Conservation (phyloP, 441 rosid species). For the Populus hybrid region DNA sequence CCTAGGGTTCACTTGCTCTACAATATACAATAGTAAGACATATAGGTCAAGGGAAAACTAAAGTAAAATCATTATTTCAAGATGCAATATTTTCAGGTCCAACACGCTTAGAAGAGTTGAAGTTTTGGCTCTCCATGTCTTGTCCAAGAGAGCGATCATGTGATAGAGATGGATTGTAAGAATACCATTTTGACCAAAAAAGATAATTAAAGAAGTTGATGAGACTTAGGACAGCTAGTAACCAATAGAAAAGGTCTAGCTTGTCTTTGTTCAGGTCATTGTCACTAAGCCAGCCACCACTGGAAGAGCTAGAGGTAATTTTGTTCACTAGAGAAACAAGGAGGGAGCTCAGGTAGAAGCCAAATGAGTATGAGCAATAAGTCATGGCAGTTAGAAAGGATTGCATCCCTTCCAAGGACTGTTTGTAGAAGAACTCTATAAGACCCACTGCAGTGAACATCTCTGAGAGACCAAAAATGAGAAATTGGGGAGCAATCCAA, state of each 20-base stretch:
- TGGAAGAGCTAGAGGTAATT: slow-evolving; percentile 36
- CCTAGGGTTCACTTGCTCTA: background rate
- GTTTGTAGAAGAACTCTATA: slow-evolving; percentile 87
- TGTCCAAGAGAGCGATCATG: slow-evolving; percentile 25
- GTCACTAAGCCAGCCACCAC: slow-evolving; percentile 63
- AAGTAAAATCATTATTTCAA: background rate
- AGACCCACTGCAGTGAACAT: slow-evolving; percentile 91
- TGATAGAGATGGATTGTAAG: slow-evolving; percentile 22
- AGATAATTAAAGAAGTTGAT: slow-evolving; percentile 66
- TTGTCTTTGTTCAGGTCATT: slow-evolving; percentile 69
- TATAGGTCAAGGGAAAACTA: background rate
- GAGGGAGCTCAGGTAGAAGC: slow-evolving; percentile 74
- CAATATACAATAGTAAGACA: background rate
- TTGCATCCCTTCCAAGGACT: slow-evolving; percentile 75
- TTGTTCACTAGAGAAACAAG: slow-evolving; percentile 73
- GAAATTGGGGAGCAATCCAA: slow-evolving; percentile 83
- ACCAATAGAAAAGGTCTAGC: slow-evolving; percentile 75
- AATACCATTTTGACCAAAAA: slow-evolving; percentile 62
- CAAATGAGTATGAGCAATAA: slow-evolving; percentile 81
- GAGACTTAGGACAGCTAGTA: slow-evolving; percentile 60
- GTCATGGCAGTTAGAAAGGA: slow-evolving; percentile 72
- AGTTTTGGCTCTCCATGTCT: slow-evolving; percentile 32
- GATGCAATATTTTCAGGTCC: background rate
- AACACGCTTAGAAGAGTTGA: slow-evolving; percentile 10
- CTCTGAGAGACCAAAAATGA: slow-evolving; percentile 77